Conservation (phyloP, 176 grass and related monocot species). For the Tillandsia fasciculata region DNA sequence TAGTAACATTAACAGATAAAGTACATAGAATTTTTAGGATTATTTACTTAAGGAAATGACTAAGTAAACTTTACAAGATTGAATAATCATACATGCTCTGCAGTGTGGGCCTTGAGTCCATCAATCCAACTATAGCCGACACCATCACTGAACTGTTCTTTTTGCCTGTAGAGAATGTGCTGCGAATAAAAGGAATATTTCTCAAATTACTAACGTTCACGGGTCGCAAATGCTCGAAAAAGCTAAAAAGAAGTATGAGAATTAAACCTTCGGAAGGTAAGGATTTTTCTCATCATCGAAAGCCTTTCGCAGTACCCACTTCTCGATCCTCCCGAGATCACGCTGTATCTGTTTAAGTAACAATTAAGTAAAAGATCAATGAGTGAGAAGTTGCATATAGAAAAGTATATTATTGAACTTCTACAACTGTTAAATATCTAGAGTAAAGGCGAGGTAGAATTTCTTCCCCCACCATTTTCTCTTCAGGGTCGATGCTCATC, state of each 20-base stretch:
- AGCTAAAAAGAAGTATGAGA: background rate
- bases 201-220: too few relatives aligned
- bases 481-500: slow-evolving; percentile 90
- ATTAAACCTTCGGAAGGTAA: slow-evolving; percentile 71
- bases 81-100: slow-evolving; percentile 37
- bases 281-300: slow-evolving; percentile 84
- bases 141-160: slow-evolving; percentile 96
- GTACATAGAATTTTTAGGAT: background rate
- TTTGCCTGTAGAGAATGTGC: slow-evolving; percentile 98
- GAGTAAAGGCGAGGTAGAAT: too few relatives aligned
- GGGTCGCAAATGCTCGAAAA: too few relatives aligned
- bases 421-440: background rate
- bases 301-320: slow-evolving; percentile 88
- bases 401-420: background rate
- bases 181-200: slow-evolving; percentile 16
- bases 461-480: slow-evolving; percentile 48
- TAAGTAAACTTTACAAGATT: background rate
- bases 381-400: too few relatives aligned
- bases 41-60: background rate
- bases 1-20: too few relatives aligned
- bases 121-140: slow-evolving; percentile 97
- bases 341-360: slow-evolving; percentile 39
- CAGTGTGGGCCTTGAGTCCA: slow-evolving; percentile 80
- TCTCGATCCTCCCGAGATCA: slow-evolving; percentile 63
- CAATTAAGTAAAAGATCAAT: background rate